Percentiles rank a stretch among this genome's conserved stretches.
phyloP scores from a whole-genome alignment of 2,329 filamentous ascomycete species.

The Aspergillus caelatus region DNA sequence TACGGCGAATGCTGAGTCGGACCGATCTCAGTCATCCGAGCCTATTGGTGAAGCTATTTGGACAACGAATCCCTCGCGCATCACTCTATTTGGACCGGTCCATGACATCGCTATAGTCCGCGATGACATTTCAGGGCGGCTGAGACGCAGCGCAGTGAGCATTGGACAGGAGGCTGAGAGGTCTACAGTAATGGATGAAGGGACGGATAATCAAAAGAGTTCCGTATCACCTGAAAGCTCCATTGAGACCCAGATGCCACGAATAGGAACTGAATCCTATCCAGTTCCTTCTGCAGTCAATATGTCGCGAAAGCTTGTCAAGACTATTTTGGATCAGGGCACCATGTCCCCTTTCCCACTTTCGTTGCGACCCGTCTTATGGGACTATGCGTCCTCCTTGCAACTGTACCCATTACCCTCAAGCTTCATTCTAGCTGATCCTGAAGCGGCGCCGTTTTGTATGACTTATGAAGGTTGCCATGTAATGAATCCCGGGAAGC shows the following conservation, averaged over 20 bases:
- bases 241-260: slow-evolving; percentile 23
- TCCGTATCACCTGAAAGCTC: slow-evolving; percentile 37
- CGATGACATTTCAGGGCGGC: slow-evolving; percentile 79
- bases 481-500: slow-evolving; percentile 85
- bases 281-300: slow-evolving; percentile 33
- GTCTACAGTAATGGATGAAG: slow-evolving; percentile 31
- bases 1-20: slow-evolving; percentile 71
- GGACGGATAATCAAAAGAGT: slow-evolving; percentile 19
- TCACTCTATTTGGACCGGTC: slow-evolving; percentile 82
- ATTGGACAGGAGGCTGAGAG: slow-evolving; percentile 54
- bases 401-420: slow-evolving; percentile 88
- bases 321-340: slow-evolving; percentile 88
- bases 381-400: slow-evolving; percentile 79
- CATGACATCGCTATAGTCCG: slow-evolving; percentile 87
- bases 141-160: slow-evolving; percentile 75
- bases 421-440: slow-evolving; percentile 78
- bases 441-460: slow-evolving; percentile 78
- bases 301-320: slow-evolving; percentile 76
- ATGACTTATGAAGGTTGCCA: slow-evolving; percentile 94
- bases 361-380: slow-evolving; percentile 77
- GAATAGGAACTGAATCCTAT: slow-evolving; percentile 19
- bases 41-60: slow-evolving; percentile 75
- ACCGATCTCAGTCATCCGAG: slow-evolving; percentile 52
- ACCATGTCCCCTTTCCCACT: slow-evolving; percentile 85
- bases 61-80: slow-evolving; percentile 82